A percentile compares a stretch with the other conserved stretches of the same genome.
Evolutionary conservation across 2,329 filamentous ascomycete species (phyloP).

Genomic region (Calycina marina): DNA sequence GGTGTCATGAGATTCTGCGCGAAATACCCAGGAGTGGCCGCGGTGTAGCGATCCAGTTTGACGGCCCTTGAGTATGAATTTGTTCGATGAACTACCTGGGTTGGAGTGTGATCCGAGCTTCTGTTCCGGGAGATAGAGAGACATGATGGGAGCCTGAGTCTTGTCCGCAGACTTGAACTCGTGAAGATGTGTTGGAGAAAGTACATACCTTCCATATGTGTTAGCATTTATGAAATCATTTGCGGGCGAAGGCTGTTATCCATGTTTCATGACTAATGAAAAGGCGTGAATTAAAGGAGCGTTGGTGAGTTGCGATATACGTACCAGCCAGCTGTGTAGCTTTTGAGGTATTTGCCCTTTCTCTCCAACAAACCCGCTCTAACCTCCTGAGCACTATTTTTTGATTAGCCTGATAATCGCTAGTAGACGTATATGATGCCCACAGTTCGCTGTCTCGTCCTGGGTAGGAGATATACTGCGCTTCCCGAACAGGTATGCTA

Average conservation of each 20-base stretch:
- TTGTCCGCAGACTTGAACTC: constrained; percentile 99
- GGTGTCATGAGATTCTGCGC: constrained; percentile 66
- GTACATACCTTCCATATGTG: constrained; percentile 95
- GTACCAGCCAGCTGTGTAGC: constrained; percentile 56
- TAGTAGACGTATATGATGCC: neutral
- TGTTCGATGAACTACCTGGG: constrained; percentile 74
- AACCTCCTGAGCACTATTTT: constrained; percentile 52
- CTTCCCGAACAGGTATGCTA: constrained; percentile 57
- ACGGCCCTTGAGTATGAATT: constrained; percentile 93
- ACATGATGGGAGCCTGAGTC: constrained; percentile 86
- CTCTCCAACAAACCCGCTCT: constrained; percentile 83
- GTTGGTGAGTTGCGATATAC: constrained; percentile 21
- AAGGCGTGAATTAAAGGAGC: neutral
- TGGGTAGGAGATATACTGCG: constrained; percentile 79
- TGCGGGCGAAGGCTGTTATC: too few relatives aligned
- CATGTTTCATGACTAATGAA: neutral
- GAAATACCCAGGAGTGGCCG: constrained; percentile 58
- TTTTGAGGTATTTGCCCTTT: constrained; percentile 98
- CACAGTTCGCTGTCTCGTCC: constrained; percentile 64
- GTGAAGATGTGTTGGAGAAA: constrained; percentile 92
- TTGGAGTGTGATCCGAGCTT: constrained; percentile 86
- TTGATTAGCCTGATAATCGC: neutral
- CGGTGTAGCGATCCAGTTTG: constrained; percentile 90
- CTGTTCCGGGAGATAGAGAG: constrained; percentile 84
- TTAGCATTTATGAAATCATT: too few relatives aligned